Base-by-base conservation (phyloP, 768 basidiomycete genomes). In the Rhodotorula kratochvilovae region DNA sequence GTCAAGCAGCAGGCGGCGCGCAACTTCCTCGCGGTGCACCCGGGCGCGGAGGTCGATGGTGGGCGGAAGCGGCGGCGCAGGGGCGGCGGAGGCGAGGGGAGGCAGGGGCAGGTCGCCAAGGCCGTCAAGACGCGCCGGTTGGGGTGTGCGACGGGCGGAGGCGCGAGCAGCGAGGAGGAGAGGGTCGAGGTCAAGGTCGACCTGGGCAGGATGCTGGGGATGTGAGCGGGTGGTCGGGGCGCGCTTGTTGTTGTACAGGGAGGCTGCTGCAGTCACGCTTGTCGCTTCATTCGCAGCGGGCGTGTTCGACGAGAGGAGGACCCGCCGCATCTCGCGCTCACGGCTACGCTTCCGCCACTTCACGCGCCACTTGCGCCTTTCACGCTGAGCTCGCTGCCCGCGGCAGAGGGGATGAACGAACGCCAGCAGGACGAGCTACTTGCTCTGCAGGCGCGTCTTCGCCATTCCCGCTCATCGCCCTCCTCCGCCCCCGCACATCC, bases 371-470 rank as follows among this genome's bases (percentile, higher is more conserved):
- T 3, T 33, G 29, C 33, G 1, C 15, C 17, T 15, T 56, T 2
- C 25, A 33, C 42, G 35, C 25, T 42, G 35, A 16, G 3, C 10
- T 21, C 35, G 23, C 39, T 36, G 6, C 35, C 15, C 35, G 11
- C 4, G 12, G 1, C 17, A 4, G 27, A 13, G 21, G 25, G 11
- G 7, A 66, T 67, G 61, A 71, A 67, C 45, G 70, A 71, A 43
- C 66, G 70, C 2, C 55, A 67, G 42, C 13, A 25, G 25, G 70
- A 71, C 53, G 70, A 71, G 66, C 61, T 71, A 2, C 17, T 67
- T 4, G 70, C 70, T 11, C 51, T 71, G 19, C 25, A 66, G 54
- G 70, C 60, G 33, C 45, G 70, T n/a, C 21, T 2, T 21, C 21
- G 25, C n/a, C 15, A 2, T 27, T 56, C 25, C 33, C 27, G 2